Evolutionary conservation across 192 early-diverging fungal genomes (phyloP), one percentile per base, ranked within the genome.

Genomic region (Paraglomus occultum): DNA sequence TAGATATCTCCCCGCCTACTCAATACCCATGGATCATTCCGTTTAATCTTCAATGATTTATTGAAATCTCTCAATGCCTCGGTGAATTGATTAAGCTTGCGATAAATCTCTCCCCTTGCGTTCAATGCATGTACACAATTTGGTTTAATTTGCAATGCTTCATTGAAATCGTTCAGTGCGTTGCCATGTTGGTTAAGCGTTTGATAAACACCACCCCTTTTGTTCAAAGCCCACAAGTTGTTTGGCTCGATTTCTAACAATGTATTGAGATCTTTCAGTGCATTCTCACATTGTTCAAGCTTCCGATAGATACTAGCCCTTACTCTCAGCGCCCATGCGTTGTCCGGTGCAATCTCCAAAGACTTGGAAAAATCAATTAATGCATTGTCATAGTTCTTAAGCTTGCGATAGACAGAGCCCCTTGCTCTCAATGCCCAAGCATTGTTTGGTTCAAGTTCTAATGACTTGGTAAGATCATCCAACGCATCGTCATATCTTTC

Each of bases 11-110:
- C 38, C 4, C 54, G 54, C 31, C 31, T 31, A 31, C 31, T 58
- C 40, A 22, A 58, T 58, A 14, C 23, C 55, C 55, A 58, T 40
- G 46, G 18, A 65, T 65, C 48, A 65, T 65, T 40, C 17, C 4
- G 12, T 50, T 49, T n/a, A 0, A 9, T 65, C 8, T 31, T 39
- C 6, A 65, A 22, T 8, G 47, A 43, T 6, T 1, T 48, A 18
- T 12, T 63, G 18, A 63, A 46, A 63, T 63, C 61, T 22, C 12
- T 14, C 14, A 58, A 11, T 58, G 55, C 46, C 17, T 38, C 18
- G 38, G 4, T 1, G 11, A 31, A 65, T 8, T 40, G 7, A 50
- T 65, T 39, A 8, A 58, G 23, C 15, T 39, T n/a, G 40, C 22
- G 40, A 58, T 58, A 23, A 6, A 22, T 22, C 12, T 57, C 55